A percentile compares a stretch with the other conserved stretches of the same genome.
Evolutionary conservation across 2,329 filamentous ascomycete species (phyloP).

Genomic region (Aureobasidium sp.): DNA sequence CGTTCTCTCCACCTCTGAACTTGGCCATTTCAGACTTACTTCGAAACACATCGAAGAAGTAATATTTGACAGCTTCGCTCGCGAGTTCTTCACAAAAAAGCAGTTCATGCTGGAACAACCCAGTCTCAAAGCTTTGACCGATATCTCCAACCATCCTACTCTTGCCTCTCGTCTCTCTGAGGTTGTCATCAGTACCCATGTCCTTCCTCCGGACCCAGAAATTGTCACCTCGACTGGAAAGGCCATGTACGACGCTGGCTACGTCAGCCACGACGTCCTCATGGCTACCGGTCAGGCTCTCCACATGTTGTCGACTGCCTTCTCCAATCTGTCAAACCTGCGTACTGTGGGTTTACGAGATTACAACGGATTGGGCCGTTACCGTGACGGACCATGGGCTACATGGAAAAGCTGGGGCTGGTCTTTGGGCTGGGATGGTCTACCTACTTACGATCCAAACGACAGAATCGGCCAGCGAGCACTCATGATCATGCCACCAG

Average conservation of each 20-base stretch:
- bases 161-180: slow-evolving; percentile 35
- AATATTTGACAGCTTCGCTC: slow-evolving; percentile 48
- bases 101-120: slow-evolving; percentile 56
- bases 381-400: slow-evolving; percentile 37
- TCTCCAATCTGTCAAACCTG: slow-evolving; percentile 47
- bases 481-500: not conserved
- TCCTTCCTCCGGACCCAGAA: slow-evolving; percentile 9
- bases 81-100: slow-evolving; percentile 57
- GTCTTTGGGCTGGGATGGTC: slow-evolving; percentile 1
- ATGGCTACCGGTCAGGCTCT: slow-evolving; percentile 39
- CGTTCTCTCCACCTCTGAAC: slow-evolving; percentile 47
- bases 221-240: not conserved
- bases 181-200: slow-evolving; percentile 43
- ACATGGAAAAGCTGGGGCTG: slow-evolving; percentile 50
- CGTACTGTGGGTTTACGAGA: slow-evolving; percentile 52
- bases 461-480: not conserved
- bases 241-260: slow-evolving; percentile 18
- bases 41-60: slow-evolving; percentile 48
- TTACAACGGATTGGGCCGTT: slow-evolving; percentile 43
- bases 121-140: slow-evolving; percentile 47
- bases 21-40: slow-evolving; percentile 46
- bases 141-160: slow-evolving; percentile 33
- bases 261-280: slow-evolving; percentile 19
- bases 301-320: slow-evolving; percentile 49
- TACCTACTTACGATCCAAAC: not conserved